Evolutionary conservation across 2,329 filamentous ascomycete genomes (phyloP).

Genomic region (Coniosporium tulheliwenetii): DNA sequence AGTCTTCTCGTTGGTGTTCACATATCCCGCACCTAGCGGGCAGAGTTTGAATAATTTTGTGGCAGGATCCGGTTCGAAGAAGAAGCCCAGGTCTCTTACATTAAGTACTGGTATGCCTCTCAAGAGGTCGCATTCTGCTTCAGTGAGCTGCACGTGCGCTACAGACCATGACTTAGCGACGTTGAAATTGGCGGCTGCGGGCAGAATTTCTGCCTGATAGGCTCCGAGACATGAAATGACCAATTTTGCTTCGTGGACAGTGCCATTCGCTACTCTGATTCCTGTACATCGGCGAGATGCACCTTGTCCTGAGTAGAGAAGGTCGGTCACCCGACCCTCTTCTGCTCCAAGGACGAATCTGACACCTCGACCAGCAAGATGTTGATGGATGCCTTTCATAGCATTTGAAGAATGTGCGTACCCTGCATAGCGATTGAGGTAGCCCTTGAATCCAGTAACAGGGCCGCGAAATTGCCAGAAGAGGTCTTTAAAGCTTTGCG

Average conservation of each 20-base stretch:
- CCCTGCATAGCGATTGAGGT: conserved; percentile 37
- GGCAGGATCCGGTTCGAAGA: conserved; percentile 46
- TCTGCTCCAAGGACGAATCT: conserved; percentile 27
- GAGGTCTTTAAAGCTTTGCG: too few relatives aligned
- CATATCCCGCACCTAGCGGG: conserved; percentile 40
- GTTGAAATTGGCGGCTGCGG: conserved; percentile 19
- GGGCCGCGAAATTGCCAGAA: too few relatives aligned
- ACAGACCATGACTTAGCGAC: conserved; percentile 44
- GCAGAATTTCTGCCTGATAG: too few relatives aligned
- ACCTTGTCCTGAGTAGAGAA: conserved; percentile 19
- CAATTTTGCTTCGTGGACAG: too few relatives aligned
- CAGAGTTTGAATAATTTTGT: conserved; percentile 46
- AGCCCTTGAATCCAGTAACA: too few relatives aligned
- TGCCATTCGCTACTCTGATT: too few relatives aligned
- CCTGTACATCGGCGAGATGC: too few relatives aligned
- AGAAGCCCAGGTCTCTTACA: conserved; percentile 46
- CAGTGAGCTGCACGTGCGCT: conserved; percentile 41
- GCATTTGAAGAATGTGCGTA: conserved; percentile 42
- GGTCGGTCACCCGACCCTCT: conserved; percentile 19
- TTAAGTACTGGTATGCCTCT: conserved; percentile 46
- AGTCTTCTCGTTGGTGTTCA: conserved; percentile 29
- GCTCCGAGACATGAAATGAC: too few relatives aligned
- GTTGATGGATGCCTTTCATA: conserved; percentile 29
- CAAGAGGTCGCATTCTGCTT: conserved; percentile 36
- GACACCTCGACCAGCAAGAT: conserved; percentile 23